phyloP scores from a whole-genome alignment of 2,329 filamentous ascomycete species.

The Herpotrichia juniperi region DNA sequence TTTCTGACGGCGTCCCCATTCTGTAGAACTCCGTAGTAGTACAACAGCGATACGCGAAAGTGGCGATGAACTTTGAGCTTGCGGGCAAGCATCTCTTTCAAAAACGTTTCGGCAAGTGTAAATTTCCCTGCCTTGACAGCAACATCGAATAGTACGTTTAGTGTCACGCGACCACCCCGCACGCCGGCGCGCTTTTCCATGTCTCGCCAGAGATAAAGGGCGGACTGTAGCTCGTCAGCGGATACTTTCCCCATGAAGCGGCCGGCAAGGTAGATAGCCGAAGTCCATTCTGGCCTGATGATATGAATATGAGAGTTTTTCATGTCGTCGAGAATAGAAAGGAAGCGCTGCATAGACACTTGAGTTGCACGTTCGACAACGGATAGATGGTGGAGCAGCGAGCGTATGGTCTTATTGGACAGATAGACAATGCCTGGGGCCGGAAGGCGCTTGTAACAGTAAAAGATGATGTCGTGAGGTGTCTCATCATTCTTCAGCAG shows the following conservation, averaged over 20 bases:
- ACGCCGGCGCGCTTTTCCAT: conserved; percentile 80
- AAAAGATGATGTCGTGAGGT: conserved; percentile 57
- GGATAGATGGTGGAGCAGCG: conserved; percentile 72
- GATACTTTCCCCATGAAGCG: conserved; percentile 69
- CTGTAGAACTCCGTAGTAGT: conserved; percentile 77
- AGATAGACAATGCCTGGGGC: conserved; percentile 61
- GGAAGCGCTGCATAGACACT: conserved; percentile 78
- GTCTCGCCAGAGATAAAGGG: conserved; percentile 81
- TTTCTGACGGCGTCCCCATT: conserved; percentile 76
- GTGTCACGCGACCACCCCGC: conserved; percentile 76
- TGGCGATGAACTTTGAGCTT: conserved; percentile 74
- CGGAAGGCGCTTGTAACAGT: conserved; percentile 59
- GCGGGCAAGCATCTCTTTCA: conserved; percentile 78
- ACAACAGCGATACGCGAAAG: conserved; percentile 81
- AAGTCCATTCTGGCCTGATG: conserved; percentile 76
- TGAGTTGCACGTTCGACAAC: conserved; percentile 60
- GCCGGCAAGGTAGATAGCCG: conserved; percentile 78
- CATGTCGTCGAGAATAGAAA: conserved; percentile 83
- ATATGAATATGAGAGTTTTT: conserved; percentile 74
- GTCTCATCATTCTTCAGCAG: conserved; percentile 52
- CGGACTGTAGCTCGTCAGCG: conserved; percentile 67
- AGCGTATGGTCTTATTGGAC: conserved; percentile 59
- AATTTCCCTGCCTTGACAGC: conserved; percentile 87
- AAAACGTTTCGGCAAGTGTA: conserved; percentile 80
- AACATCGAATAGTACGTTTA: conserved; percentile 90